phyloP scores from a whole-genome alignment of 371 early-diverging fungal genomes.

The Apophysomyces elegans region DNA sequence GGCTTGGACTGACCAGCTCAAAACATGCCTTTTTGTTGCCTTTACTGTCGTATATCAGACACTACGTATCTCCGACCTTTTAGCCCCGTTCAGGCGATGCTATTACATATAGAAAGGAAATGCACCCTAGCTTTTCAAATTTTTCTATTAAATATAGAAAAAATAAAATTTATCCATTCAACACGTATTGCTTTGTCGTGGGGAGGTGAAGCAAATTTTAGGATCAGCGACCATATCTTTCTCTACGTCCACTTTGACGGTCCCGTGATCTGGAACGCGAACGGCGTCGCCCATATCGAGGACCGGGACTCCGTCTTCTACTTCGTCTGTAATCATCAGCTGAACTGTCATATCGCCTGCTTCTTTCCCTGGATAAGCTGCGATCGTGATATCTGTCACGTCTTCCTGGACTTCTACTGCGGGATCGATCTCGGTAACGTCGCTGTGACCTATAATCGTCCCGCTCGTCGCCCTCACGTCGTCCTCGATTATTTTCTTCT shows the following conservation, averaged over 20 bases:
- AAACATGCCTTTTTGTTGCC: too few relatives aligned
- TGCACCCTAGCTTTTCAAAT: too few relatives aligned
- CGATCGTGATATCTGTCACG: constrained; percentile 1
- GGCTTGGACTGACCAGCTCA: too few relatives aligned
- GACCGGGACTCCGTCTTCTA: constrained; percentile 3
- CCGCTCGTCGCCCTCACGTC: neutral
- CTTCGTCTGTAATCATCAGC: neutral
- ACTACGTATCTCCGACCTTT: too few relatives aligned
- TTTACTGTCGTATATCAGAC: too few relatives aligned
- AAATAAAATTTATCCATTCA: too few relatives aligned
- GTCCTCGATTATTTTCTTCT: neutral
- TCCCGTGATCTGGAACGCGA: neutral
- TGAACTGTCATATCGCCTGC: neutral
- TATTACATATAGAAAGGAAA: too few relatives aligned
- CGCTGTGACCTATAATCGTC: neutral
- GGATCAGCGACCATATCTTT: neutral
- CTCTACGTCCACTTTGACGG: neutral
- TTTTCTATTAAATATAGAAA: too few relatives aligned
- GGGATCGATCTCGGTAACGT: neutral
- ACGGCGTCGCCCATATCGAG: neutral
- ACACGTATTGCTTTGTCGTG: too few relatives aligned
- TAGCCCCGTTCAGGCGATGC: too few relatives aligned
- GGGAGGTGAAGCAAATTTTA: too few relatives aligned
- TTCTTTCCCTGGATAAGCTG: neutral
- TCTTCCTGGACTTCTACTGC: constrained; percentile 2